Evolutionary conservation across 176 grass and related monocot species (phyloP).

Genomic region (barley (Hordeum vulgare)): MorexV3_pseudomolecules_assembly NC_058520.1:7165706-7166205

Average conservation of each 20-base stretch:
- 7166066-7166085: no score
- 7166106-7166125: not conserved
- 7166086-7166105: not conserved
- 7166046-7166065: not conserved
- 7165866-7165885: not conserved
- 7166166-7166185: not conserved
- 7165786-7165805: no score
- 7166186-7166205: not conserved
- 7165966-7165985: not conserved
- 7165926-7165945: not conserved
- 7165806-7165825: no score
- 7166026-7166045: not conserved
- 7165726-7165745: no score
- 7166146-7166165: not conserved
- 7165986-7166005: not conserved
- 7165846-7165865: not conserved
- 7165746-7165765: no score
- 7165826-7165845: not conserved
- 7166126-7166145: not conserved
- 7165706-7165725: no score
- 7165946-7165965: not conserved
- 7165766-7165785: no score
- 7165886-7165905: not conserved
- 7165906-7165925: not conserved
- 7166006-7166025: not conserved